phyloP scores from a whole-genome alignment of 176 grass and related monocot species.

The Carex cristatella region DNA sequence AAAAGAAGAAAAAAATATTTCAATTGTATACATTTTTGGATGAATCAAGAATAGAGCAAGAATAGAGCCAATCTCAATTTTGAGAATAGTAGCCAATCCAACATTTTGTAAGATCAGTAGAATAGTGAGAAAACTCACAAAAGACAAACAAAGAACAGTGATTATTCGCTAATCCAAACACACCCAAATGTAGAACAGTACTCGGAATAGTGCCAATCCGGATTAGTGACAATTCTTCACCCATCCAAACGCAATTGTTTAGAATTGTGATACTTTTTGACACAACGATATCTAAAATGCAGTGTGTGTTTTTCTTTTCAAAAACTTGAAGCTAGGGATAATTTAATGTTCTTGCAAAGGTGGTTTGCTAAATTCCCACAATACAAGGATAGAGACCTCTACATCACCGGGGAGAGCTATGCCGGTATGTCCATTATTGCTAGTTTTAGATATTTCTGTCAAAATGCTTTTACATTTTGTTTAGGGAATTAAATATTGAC shows the following conservation, averaged over 20 bases:
- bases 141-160: too few species aligned
- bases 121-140: too few species aligned
- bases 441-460: not conserved
- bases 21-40: not conserved
- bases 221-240: too few species aligned
- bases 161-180: too few species aligned
- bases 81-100: too few species aligned
- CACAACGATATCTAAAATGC: not conserved
- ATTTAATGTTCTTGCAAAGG: slow-evolving; percentile 75
- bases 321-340: slow-evolving; percentile 57
- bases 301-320: not conserved
- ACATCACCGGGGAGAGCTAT: slow-evolving; percentile 94
- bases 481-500: not conserved
- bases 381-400: slow-evolving; percentile 78
- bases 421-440: slow-evolving; percentile 35
- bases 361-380: slow-evolving; percentile 90
- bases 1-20: not conserved
- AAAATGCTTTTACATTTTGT: not conserved
- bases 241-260: not conserved
- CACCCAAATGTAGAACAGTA: too few species aligned
- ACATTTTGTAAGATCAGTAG: too few species aligned
- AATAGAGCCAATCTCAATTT: too few species aligned
- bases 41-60: too few species aligned
- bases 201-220: too few species aligned
- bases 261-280: not conserved